Conservation (phyloP, 495 filamentous ascomycete genomes). For the Parachaetomium inaequale region DNA sequence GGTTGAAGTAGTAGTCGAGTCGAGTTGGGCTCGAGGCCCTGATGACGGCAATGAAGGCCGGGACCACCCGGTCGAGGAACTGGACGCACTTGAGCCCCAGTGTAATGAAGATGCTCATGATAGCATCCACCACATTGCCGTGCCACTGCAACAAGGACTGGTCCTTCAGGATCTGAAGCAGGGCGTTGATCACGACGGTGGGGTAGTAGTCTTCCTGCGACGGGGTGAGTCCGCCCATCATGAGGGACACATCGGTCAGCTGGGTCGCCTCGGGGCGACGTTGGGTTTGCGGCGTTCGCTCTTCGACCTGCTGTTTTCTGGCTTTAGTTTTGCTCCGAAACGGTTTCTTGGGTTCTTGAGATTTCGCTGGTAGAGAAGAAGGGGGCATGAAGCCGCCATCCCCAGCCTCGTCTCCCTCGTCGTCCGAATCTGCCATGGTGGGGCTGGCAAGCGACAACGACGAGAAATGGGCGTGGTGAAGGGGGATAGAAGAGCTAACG, state of each 20-base stretch:
- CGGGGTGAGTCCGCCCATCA: slow-evolving; percentile 96
- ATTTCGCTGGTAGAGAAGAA: not conserved
- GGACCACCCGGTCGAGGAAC: slow-evolving; percentile 88
- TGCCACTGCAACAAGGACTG: slow-evolving; percentile 83
- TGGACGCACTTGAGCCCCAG: slow-evolving; percentile 91
- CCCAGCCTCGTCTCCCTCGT: slow-evolving; percentile 11
- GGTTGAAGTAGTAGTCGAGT: slow-evolving; percentile 94
- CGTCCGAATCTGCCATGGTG: slow-evolving; percentile 16
- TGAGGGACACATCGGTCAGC: slow-evolving; percentile 90
- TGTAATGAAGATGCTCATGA: slow-evolving; percentile 98
- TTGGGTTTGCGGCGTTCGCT: slow-evolving; percentile 60
- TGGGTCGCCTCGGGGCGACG: slow-evolving; percentile 57
- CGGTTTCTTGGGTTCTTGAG: slow-evolving; percentile 43
- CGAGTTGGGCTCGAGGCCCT: slow-evolving; percentile 65
- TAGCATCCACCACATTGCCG: slow-evolving; percentile 92
- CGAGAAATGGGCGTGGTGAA: slow-evolving; percentile 10
- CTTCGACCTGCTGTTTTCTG: slow-evolving; percentile 49
- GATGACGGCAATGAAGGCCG: slow-evolving; percentile 86
- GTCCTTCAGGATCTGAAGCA: slow-evolving; percentile 88
- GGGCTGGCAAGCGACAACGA: slow-evolving; percentile 15
- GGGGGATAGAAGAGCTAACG: slow-evolving; percentile 15
- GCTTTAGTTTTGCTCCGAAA: slow-evolving; percentile 42
- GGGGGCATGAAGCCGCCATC: not conserved
- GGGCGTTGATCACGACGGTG: slow-evolving; percentile 92
- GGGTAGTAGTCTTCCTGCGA: slow-evolving; percentile 98